Base-by-base conservation (phyloP, 257 asterid genomes). In the Haberlea rhodopensis region DNA sequence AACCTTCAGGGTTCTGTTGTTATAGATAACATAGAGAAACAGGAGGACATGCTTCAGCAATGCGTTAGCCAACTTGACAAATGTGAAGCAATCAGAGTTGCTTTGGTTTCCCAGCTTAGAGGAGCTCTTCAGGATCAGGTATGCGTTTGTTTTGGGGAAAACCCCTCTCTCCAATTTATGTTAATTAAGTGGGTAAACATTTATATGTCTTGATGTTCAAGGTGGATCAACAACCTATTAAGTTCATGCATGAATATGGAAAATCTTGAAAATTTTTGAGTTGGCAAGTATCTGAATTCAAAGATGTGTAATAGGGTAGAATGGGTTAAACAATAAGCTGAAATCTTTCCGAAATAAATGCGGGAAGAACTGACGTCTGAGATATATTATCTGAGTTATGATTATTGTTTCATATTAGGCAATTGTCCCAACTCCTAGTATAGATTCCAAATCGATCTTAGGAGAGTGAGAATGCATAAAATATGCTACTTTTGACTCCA, bases 121-220 rank as follows among this genome's bases (percentile, higher is more conserved):
- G 95, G 84, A 67, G 99, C 99, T 34, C 88, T 86, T 75, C 85
- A 72, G 70, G 96, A 85, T 73, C 96, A 94, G 75, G 99, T 94
- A 86, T 45, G 76, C 54, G 63, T 62, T 46, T 21, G 3, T 13
- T 53, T 61, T 73, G 40, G 60, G 48, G 24, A 25, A 43, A 22
- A 58, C 31, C 57, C 26, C 22, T 19, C 49, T 70, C 62, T 55
- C 27, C 61, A 53, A 52, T 45, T 53, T 19, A 52, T 53, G 55
- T 73, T 59, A 11, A 48, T 45, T 62, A 18, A 5, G 13, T 15
- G 37, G 60, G 52, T 31, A 6, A n/a, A 57, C 26, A 40, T 40
- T 29, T 48, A 28, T 52, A 20, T 37, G 46, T 16, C 34, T 29
- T 20, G 19, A 46, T 40, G 16, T 66, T 54, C 60, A n/a, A n/a